Percentiles rank a stretch among this genome's conserved stretches.
Evolutionary conservation across 176 grass and related monocot species (phyloP).

Genomic region (Chrysopogon serrulatus): DNA sequence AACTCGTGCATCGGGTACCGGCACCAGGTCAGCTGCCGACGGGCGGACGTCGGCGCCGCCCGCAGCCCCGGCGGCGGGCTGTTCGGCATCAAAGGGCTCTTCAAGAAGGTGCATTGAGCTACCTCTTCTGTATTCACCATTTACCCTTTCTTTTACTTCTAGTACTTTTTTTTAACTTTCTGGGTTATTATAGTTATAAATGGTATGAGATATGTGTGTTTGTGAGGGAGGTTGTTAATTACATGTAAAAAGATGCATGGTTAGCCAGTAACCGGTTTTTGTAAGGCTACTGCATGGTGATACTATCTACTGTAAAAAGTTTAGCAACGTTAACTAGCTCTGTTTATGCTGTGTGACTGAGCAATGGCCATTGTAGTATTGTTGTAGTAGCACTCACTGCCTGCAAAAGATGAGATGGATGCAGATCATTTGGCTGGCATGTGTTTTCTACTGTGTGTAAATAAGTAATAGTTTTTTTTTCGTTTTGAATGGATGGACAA

Average conservation of each 20-base stretch:
- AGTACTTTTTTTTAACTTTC: background rate
- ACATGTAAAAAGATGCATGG: conserved; percentile 28
- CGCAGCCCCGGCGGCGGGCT: conserved; percentile 25
- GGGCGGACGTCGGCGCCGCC: conserved; percentile 21
- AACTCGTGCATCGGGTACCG: conserved; percentile 82
- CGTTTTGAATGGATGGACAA: background rate
- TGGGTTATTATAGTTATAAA: background rate
- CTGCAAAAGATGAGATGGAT: background rate
- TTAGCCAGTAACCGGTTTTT: conserved; percentile 24
- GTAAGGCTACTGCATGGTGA: background rate
- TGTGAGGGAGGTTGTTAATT: background rate
- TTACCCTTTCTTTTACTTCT: background rate
- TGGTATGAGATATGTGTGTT: background rate
- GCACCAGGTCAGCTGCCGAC: conserved; percentile 54
- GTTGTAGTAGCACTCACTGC: background rate
- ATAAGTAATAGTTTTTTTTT: background rate
- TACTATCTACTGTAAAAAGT: background rate
- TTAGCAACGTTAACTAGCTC: background rate
- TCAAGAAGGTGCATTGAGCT: conserved; percentile 75
- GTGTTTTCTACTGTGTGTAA: background rate
- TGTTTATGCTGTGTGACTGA: background rate
- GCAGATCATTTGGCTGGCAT: background rate
- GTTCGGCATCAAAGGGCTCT: conserved; percentile 60
- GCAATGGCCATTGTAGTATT: background rate
- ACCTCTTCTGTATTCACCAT: background rate